Evolutionary conservation across 2,329 filamentous ascomycete genomes (phyloP).

Genomic region (Alternaria dauci): DNA sequence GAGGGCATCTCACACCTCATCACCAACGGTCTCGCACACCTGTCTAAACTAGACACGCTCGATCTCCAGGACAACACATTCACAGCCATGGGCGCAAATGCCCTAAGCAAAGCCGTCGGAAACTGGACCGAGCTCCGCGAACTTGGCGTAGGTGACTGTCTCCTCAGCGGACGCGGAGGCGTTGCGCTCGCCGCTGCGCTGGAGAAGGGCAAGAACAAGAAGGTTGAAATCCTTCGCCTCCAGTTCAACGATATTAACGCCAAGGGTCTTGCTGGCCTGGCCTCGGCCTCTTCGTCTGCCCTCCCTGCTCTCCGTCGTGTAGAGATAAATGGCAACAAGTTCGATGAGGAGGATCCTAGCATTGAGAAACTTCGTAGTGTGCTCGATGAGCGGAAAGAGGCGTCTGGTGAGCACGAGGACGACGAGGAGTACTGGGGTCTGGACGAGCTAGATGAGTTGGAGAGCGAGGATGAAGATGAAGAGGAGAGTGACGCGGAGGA

Average conservation of each 20-base stretch:
- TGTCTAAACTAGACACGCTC: constrained; percentile 74
- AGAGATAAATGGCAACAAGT: constrained; percentile 96
- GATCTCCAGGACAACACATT: constrained; percentile 99
- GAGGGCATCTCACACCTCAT: constrained; percentile 88
- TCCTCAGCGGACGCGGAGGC: constrained; percentile 80
- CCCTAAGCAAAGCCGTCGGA: constrained; percentile 76
- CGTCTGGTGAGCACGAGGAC: constrained; percentile 58
- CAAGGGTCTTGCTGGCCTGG: constrained; percentile 74
- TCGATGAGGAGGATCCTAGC: constrained; percentile 81
- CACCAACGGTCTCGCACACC: constrained; percentile 77
- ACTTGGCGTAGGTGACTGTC: constrained; percentile 87
- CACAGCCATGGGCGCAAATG: constrained; percentile 79
- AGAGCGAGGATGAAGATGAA: constrained; percentile 85
- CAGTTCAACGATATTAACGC: constrained; percentile 95
- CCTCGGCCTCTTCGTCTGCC: constrained; percentile 68
- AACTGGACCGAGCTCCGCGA: constrained; percentile 81
- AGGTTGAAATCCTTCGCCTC: constrained; percentile 81
- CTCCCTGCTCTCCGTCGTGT: constrained; percentile 83
- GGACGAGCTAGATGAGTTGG: constrained; percentile 77
- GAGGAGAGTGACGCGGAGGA: constrained; percentile 68
- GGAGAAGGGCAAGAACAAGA: constrained; percentile 75
- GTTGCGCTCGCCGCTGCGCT: constrained; percentile 77
- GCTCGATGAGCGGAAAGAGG: constrained; percentile 79
- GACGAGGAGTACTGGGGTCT: constrained; percentile 62
- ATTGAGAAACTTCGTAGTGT: constrained; percentile 71